A percentile compares a stretch with the other conserved stretches of the same genome.
phyloP scores from a whole-genome alignment of 805 yeast species.

The Jamesozyma gamospora region DNA sequence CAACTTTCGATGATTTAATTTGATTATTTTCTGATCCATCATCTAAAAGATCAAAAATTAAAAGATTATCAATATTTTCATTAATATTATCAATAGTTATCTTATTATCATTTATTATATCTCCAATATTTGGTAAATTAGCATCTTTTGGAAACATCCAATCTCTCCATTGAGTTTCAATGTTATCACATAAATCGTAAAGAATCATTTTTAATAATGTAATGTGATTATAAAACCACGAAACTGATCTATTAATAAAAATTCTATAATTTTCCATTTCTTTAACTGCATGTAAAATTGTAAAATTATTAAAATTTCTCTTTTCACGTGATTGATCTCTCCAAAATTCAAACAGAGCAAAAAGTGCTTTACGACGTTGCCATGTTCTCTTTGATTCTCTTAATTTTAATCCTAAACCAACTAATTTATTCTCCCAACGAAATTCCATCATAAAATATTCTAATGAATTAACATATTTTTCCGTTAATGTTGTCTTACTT shows the following conservation, averaged over 20 bases:
- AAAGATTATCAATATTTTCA: conserved; percentile 20
- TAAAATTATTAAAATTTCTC: conserved; percentile 21
- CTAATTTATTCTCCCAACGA: conserved; percentile 29
- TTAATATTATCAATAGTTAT: conserved; percentile 21
- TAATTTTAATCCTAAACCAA: conserved; percentile 24
- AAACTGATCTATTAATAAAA: conserved; percentile 28
- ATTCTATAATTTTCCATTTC: conserved; percentile 31
- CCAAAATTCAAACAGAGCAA: conserved; percentile 30
- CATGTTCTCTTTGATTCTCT: conserved; percentile 30
- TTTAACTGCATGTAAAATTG: conserved; percentile 28
- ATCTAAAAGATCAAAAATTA: conserved; percentile 24
- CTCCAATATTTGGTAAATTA: conserved; percentile 22
- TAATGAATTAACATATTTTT: conserved; percentile 27
- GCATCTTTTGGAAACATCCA: conserved; percentile 28
- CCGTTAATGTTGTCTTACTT: conserved; percentile 24
- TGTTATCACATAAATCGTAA: conserved; percentile 28
- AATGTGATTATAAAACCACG: conserved; percentile 31
- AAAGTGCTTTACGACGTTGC: conserved; percentile 30
- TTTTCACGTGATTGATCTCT: conserved; percentile 29
- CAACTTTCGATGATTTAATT: conserved; percentile 18
- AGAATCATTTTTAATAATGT: conserved; percentile 28
- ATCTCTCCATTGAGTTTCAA: conserved; percentile 29
- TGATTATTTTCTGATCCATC: conserved; percentile 24
- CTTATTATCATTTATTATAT: conserved; percentile 3
- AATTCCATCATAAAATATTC: conserved; percentile 31